Percentiles rank a stretch among this genome's conserved stretches.
phyloP scores from a whole-genome alignment of 176 grass and related monocot genomes.

The Cocos nucifera region DNA sequence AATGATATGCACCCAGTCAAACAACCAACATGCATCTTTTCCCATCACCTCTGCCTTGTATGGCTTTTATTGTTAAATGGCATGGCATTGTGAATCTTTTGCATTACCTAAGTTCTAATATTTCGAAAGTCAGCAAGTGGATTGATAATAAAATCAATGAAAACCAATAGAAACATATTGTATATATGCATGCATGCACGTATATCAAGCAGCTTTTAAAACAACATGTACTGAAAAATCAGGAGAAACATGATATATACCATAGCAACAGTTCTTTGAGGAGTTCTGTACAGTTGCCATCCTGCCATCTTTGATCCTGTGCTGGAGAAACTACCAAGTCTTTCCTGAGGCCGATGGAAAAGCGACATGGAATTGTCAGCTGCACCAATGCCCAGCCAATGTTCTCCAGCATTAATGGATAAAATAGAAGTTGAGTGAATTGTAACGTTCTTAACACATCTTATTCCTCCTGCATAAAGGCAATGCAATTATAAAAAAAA shows the following conservation, averaged over 20 bases:
- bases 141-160: too few relatives aligned
- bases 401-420: constrained; percentile 79
- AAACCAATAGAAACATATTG: too few relatives aligned
- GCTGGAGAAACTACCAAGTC: constrained; percentile 68
- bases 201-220: too few relatives aligned
- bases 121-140: too few relatives aligned
- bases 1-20: too few relatives aligned
- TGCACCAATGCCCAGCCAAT: constrained; percentile 96
- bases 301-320: constrained; percentile 70
- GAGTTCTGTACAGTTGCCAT: constrained; percentile 99
- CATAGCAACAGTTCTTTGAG: constrained; percentile 91
- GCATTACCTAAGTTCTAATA: too few relatives aligned
- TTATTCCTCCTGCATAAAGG: constrained; percentile 57
- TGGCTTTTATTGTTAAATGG: too few relatives aligned
- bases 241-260: constrained; percentile 23
- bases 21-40: too few relatives aligned
- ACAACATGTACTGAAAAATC: background rate
- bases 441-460: constrained; percentile 87
- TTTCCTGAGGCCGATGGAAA: constrained; percentile 94
- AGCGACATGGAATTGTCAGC: constrained; percentile 98
- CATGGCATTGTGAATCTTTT: too few relatives aligned
- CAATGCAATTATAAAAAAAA: background rate
- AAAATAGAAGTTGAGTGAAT: constrained; percentile 73
- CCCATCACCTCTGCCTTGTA: too few relatives aligned
- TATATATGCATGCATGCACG: too few relatives aligned